Evolutionary conservation across 1,139 yeast species (phyloP), one percentile per base, ranked within the genome.

Genomic region (Tardiomyces digboiensis): DNA sequence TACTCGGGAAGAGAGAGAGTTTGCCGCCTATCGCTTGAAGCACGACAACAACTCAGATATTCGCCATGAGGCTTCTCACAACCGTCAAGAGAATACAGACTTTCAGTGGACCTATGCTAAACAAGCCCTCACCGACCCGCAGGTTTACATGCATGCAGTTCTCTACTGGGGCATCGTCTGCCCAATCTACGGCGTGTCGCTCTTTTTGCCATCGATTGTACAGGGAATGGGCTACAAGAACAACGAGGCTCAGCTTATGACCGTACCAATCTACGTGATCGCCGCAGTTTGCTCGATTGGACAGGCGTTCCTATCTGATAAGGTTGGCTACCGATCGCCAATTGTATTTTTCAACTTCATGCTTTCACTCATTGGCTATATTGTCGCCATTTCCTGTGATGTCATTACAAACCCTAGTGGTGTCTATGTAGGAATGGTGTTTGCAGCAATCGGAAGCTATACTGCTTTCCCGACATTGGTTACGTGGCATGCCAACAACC

Each of bases 181-280:
- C 29, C 47, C 62, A 10, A 70, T 73, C 41, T 74, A 71, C 50
- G 77, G 78, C 8, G 67, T 72, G 44, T 68, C 75, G 6, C 70
- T 64, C 49, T 71, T 71, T 49, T 68, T 74, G 36, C 72, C 75
- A 45, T 62, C 73, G 19, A 71, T 71, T 44, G 68, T 71, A 49
- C 62, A 61, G 40, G 64, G 68, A 46, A 65, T 71, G 71, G 74
- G 74, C 3, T 71, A 68, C 54, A 58, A 71, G 2, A 71, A 72
- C 3, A 71, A 62, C 10, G 58, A 58, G 43, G 72, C 71, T 20
- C 61, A 74, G 56, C 77, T 78, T 0, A 74, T 66, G 54, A 64
- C 66, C 23, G 71, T 74, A 21, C 78, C 78, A 19, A 68, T 72
- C 38, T 74, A 74, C 54, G 60, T 71, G 39, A 52, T 70, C 40